Evolutionary conservation across 2,329 filamentous ascomycete species (phyloP).

Genomic region (Chrysoporthe cubensis): DNA sequence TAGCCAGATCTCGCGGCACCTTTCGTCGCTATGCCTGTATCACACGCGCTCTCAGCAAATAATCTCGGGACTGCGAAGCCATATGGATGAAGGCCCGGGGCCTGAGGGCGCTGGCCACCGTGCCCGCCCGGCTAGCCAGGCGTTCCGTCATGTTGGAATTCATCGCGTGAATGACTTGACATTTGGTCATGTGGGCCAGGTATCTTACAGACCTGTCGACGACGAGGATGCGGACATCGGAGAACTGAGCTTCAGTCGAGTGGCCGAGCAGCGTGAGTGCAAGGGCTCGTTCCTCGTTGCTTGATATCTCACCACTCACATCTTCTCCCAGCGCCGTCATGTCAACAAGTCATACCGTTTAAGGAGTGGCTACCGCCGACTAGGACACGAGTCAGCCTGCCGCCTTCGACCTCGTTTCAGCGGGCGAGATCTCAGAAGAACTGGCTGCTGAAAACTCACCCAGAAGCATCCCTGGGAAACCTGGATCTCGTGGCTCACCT

Average conservation of each 20-base stretch:
- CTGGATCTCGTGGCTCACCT: constrained; percentile 28
- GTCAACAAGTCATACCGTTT: constrained; percentile 34
- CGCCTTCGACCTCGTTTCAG: constrained; percentile 25
- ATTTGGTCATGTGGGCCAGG: constrained; percentile 57
- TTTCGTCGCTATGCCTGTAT: constrained; percentile 25
- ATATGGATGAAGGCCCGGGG: constrained; percentile 34
- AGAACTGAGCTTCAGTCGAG: constrained; percentile 43
- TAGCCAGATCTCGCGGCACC: neutral
- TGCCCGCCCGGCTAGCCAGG: constrained; percentile 13
- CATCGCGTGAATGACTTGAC: constrained; percentile 50
- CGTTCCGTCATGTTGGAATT: constrained; percentile 34
- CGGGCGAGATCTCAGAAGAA: constrained; percentile 44
- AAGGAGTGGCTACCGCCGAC: constrained; percentile 35
- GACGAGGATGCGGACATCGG: constrained; percentile 39
- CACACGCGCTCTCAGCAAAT: constrained; percentile 6
- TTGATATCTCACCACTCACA: constrained; percentile 11
- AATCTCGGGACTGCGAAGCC: constrained; percentile 22
- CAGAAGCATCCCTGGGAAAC: constrained; percentile 52
- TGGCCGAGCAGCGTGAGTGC: constrained; percentile 35
- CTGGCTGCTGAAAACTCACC: constrained; percentile 57
- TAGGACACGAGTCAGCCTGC: constrained; percentile 7
- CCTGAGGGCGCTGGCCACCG: constrained; percentile 11
- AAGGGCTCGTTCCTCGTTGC: neutral
- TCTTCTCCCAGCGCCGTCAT: constrained; percentile 11
- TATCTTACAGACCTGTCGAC: constrained; percentile 46